Base-by-base conservation (phyloP, 164 flowering plant genomes). In the Brasenia schreberi region DNA sequence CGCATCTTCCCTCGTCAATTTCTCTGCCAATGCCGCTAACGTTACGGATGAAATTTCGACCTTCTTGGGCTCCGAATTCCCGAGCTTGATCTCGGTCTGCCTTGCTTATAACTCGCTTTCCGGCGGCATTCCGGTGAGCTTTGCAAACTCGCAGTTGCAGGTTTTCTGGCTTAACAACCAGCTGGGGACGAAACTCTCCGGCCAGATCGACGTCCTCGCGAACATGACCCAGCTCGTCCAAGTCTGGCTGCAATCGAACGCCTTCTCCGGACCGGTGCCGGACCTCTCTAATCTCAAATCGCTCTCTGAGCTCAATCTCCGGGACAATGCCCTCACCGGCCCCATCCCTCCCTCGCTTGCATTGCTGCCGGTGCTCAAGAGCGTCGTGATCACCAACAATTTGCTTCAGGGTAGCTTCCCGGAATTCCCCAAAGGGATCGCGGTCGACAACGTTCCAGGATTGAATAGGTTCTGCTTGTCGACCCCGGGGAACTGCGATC, bases 131-230 rank as follows among this genome's bases (percentile, higher is more conserved):
- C 97, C 97, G 4, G n/a, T 33, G 33, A 77, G 78, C 67, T 78
- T 95, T 62, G 65, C 85, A 0, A 80, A 81, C 14, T 85, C 87
- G 0, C 76, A 70, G 19, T 62, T 95, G 5, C 74, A 85, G 80
- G 81, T 95, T 12, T 72, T 95, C 52, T 95, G 99, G 99, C 69
- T 95, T 44, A 92, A 92, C 71, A 97, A 97, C 56, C 92, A 90
- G 78, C 59, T 64, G 16, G 73, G 82, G 5, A 63, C 18, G 5
- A 77, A 77, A 62, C 88, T 95, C 19, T 64, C 70, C 62, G 99
- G 97, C 0, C 61, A 70, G 16, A 77, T 92, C 73, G 83, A 77
- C 64, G 94, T 89, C 11, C 18, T 95, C 0, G 76, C 75, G 78
- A 89, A 87, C 63, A 95, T 95, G 97, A 80, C 89, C 5, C 43